Conservation (phyloP, 2,329 filamentous ascomycete genomes). For the Emmonsiellopsis sp. region DNA sequence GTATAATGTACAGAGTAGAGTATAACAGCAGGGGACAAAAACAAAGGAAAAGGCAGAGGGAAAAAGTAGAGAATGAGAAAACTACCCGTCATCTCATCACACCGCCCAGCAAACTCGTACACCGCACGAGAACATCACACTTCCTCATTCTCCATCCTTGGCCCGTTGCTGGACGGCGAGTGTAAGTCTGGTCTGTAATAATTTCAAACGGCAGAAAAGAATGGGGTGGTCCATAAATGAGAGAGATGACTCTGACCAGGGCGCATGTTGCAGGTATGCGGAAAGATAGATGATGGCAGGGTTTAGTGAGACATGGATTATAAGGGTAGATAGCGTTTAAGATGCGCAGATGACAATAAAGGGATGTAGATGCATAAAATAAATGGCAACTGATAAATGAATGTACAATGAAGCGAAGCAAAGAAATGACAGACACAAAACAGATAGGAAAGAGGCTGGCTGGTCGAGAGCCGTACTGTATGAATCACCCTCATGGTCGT, state of each 20-base stretch:
- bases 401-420: neutral
- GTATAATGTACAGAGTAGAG: constrained; percentile 16
- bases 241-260: too few species aligned
- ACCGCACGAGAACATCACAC: neutral
- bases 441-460: neutral
- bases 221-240: too few species aligned
- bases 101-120: constrained; percentile 5
- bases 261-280: neutral
- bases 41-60: constrained; percentile 11
- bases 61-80: neutral
- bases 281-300: neutral
- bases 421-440: neutral
- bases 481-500: neutral
- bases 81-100: neutral
- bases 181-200: neutral
- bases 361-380: neutral
- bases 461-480: neutral
- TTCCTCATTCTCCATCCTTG: neutral
- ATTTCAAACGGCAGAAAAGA: neutral
- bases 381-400: neutral
- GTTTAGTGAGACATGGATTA: neutral
- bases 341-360: neutral
- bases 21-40: constrained; percentile 8
- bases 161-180: neutral
- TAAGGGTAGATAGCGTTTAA: neutral